Evolutionary conservation across 2,329 filamentous ascomycete species (phyloP).

Genomic region (Stemphylium beticola): DNA sequence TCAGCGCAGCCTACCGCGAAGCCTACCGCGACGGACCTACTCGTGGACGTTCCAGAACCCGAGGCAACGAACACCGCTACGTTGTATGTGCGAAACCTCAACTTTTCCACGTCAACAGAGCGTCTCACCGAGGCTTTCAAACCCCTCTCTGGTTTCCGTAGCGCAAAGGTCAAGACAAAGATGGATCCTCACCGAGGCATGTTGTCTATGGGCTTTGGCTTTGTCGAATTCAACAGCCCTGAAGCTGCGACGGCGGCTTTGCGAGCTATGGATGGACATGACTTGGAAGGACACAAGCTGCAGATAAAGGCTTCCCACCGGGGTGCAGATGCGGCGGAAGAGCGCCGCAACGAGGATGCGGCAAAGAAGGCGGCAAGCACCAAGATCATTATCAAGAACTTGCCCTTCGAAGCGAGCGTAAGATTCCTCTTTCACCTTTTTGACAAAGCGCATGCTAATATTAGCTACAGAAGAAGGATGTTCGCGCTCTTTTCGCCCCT

Average conservation of each 20-base stretch:
- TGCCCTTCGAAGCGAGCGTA: slow-evolving; percentile 82
- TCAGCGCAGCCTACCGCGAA: slow-evolving; percentile 53
- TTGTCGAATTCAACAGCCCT: slow-evolving; percentile 84
- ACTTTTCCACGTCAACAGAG: slow-evolving; percentile 84
- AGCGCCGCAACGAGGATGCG: slow-evolving; percentile 80
- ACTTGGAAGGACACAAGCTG: slow-evolving; percentile 85
- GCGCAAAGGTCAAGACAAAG: slow-evolving; percentile 90
- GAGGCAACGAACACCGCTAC: slow-evolving; percentile 72
- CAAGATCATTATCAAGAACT: slow-evolving; percentile 97
- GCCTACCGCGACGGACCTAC: slow-evolving; percentile 70
- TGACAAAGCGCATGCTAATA: slow-evolving; percentile 24
- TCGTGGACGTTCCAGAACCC: slow-evolving; percentile 64
- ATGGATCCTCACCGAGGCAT: slow-evolving; percentile 88
- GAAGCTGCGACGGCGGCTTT: slow-evolving; percentile 79
- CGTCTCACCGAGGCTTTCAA: slow-evolving; percentile 78
- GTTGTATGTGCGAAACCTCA: slow-evolving; percentile 91
- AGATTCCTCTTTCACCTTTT: slow-evolving; percentile 16
- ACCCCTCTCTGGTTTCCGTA: slow-evolving; percentile 84
- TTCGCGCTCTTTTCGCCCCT: slow-evolving; percentile 81
- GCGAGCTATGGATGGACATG: slow-evolving; percentile 84
- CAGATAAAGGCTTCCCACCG: slow-evolving; percentile 87
- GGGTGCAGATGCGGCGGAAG: slow-evolving; percentile 84
- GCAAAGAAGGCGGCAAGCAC: slow-evolving; percentile 83
- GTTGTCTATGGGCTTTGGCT: slow-evolving; percentile 94
- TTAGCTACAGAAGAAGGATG: slow-evolving; percentile 75